These are phyloP conservation scores for Colletotrichum salicis DNA, from an alignment of 2,329 filamentous ascomycete species.

Conservation along the genomic window DNA sequence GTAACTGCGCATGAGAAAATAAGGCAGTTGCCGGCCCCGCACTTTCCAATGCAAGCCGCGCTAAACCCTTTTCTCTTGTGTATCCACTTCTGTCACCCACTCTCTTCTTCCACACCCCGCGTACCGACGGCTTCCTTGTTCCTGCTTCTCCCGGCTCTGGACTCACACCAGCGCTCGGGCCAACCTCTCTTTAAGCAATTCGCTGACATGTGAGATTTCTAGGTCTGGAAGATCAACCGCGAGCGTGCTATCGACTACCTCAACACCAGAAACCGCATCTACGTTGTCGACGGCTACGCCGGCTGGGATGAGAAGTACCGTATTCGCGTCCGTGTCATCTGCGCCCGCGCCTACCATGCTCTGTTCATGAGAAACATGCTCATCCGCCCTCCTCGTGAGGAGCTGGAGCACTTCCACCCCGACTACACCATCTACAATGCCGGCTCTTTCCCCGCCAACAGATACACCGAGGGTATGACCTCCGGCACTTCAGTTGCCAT, in stretches of 20 bases:
- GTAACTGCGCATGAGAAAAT: not conserved
- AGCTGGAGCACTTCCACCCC: slow-evolving; percentile 97
- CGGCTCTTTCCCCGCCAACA: slow-evolving; percentile 97
- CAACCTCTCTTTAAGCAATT: not conserved
- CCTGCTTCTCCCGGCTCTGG: slow-evolving; percentile 18
- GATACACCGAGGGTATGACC: slow-evolving; percentile 98
- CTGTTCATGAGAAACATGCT: slow-evolving; percentile 99
- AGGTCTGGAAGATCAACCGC: slow-evolving; percentile 99
- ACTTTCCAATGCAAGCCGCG: slow-evolving; percentile 20
- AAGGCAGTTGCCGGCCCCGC: slow-evolving; percentile 17
- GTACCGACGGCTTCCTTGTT: not conserved
- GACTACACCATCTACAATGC: slow-evolving; percentile 99
- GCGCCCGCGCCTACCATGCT: slow-evolving; percentile 98
- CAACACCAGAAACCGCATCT: slow-evolving; percentile 98
- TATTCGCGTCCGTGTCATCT: slow-evolving; percentile 97
- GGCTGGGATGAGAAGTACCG: slow-evolving; percentile 99
- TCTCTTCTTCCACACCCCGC: not conserved
- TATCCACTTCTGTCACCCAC: not conserved
- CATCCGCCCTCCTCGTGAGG: slow-evolving; percentile 89
- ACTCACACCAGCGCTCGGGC: not conserved
- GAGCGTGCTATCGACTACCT: slow-evolving; percentile 99
- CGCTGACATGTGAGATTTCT: slow-evolving; percentile 35
- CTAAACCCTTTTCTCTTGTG: slow-evolving; percentile 9
- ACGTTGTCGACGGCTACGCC: slow-evolving; percentile 96
- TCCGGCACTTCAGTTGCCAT: slow-evolving; percentile 97